A percentile compares a stretch with the other conserved stretches of the same genome.
phyloP scores from a whole-genome alignment of 306 rosid genomes.

The Fragaria ananassa region DNA sequence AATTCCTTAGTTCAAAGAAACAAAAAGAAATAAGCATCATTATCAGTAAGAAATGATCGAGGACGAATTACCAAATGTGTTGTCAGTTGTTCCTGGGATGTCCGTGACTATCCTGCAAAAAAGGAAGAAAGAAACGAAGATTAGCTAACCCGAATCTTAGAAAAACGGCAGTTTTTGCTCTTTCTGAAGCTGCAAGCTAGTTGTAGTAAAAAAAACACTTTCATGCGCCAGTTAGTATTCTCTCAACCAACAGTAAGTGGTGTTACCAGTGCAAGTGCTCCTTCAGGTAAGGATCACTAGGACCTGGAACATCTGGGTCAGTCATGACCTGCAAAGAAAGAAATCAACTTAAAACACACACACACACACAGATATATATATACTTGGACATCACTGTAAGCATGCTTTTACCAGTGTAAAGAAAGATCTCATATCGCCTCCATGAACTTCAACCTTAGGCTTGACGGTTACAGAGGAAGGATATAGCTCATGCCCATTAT shows the following conservation, averaged over 20 bases:
- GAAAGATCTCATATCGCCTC: constrained; percentile 80
- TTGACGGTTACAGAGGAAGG: constrained; percentile 58
- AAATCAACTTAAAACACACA: background rate
- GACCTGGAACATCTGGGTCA: constrained; percentile 97
- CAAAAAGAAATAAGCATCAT: background rate
- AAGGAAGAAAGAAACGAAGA: background rate
- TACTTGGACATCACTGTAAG: background rate
- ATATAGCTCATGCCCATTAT: constrained; percentile 71
- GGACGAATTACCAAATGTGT: constrained; percentile 55
- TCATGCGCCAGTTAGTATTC: background rate
- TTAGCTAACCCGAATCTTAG: background rate
- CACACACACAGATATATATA: background rate
- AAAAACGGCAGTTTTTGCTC: background rate
- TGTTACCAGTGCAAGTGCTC: constrained; percentile 88
- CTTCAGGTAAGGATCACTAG: constrained; percentile 87
- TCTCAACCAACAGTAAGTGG: background rate
- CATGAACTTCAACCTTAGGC: constrained; percentile 83
- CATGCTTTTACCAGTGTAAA: constrained; percentile 63
- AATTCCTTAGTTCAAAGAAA: background rate
- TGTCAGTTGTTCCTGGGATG: constrained; percentile 92
- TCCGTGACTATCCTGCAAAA: constrained; percentile 77
- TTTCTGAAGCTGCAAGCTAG: background rate
- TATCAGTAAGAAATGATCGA: background rate
- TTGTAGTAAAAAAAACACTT: background rate
- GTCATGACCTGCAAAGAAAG: constrained; percentile 58